Base-by-base conservation (phyloP, 192 early-diverging fungal genomes). In the Pilobolus umbonatus region DNA sequence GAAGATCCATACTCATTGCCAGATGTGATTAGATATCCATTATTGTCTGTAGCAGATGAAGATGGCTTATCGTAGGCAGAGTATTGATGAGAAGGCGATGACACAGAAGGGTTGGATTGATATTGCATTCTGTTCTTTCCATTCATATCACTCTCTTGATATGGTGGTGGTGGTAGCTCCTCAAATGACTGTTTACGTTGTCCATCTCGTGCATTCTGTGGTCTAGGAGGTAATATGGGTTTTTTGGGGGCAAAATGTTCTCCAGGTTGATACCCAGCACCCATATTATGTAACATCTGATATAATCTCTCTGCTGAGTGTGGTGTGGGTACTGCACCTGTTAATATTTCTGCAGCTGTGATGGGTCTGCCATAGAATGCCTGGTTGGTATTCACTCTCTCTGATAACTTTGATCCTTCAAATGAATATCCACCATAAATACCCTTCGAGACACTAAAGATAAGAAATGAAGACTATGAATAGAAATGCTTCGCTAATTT, bases 241-340 rank as follows among this genome's bases (percentile, higher is more conserved):
- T 40, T 42, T 21, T 55, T 61, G 10, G 67, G 44, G 4, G 55
- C 57, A 57, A 62, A 54, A 3, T 45, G 36, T 30, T 40, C 2
- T 8, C 55, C 55, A 30, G 62, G 62, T 48, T 35, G 15, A 8
- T 54, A 17, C 19, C 54, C 61, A 11, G 62, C 62, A 31, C 62
- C 54, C 4, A 64, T 21, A 2, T 38, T 8, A 45, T 85, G 72
- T 15, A 93, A 72, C 3, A 83, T 83, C 7, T 85, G 57, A 61
- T 93, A 92, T 14, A 93, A 72, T 28, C 73, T 66, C 29, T 88
- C 85, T 2, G 92, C 93, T 38, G 80, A 68, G 4, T 81, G 80
- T 5, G 93, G 89, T 26, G 86, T 84, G 5, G 82, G 62, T 24
- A 92, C 63, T 5, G 64, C 30, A 21, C 64, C 64, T 14, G 30